Evolutionary conservation across 108 stramenopile species (phyloP).

Genomic region (Cyclotella choctawhatcheeana): DNA sequence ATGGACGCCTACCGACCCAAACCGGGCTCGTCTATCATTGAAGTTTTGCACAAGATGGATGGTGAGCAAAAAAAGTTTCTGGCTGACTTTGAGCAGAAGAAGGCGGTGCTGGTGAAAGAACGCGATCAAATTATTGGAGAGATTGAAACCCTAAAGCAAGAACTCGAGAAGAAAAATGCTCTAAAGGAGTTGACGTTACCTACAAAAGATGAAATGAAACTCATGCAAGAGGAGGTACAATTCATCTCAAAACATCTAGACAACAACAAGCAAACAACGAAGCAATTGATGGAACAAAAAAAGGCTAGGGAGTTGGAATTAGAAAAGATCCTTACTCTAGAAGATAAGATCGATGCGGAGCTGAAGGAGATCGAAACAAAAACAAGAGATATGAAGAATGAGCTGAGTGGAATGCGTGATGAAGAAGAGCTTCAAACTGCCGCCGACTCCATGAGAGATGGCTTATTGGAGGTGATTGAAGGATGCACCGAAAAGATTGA

Average conservation of each 20-base stretch:
- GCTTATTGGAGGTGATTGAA: constrained; percentile 30
- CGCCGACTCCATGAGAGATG: constrained; percentile 14
- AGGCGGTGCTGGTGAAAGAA: constrained; percentile 20
- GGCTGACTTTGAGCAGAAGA: constrained; percentile 10
- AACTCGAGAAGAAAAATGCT: constrained; percentile 17
- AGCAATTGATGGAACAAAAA: constrained; percentile 27
- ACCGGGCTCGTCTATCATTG: constrained; percentile 3
- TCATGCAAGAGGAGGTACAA: constrained; percentile 29
- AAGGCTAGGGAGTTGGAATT: constrained; percentile 31
- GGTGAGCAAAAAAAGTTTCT: constrained; percentile 8
- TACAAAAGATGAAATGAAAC: constrained; percentile 29
- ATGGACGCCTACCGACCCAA: constrained; percentile 9
- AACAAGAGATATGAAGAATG: constrained; percentile 14
- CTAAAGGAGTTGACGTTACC: constrained; percentile 16
- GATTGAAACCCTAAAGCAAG: constrained; percentile 19
- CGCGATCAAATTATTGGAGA: background rate
- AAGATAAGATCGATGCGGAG: constrained; percentile 14
- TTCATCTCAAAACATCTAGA: constrained; percentile 32
- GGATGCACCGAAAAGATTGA: constrained; percentile 10
- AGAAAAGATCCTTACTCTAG: constrained; percentile 26
- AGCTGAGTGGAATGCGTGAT: constrained; percentile 16
- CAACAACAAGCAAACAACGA: constrained; percentile 24
- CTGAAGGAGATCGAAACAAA: constrained; percentile 12
- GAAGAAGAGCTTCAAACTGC: constrained; percentile 15
- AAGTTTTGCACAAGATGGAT: constrained; percentile 9